Evolutionary conservation across 2,329 filamentous ascomycete species (phyloP).

Genomic region (Pseudogymnoascus sp.): DNA sequence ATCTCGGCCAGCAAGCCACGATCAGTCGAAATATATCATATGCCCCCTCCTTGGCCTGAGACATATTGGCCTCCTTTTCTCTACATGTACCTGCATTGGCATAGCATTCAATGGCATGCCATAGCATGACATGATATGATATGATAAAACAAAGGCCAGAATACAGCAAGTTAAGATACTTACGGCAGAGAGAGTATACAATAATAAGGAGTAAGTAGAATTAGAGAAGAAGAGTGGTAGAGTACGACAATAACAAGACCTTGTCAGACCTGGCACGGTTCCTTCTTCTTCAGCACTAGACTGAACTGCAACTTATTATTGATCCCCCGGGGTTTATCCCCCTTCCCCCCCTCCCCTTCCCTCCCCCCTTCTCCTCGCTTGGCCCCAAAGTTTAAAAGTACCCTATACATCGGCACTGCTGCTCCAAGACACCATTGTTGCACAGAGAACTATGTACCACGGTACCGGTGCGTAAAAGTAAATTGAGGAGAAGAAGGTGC

Average conservation of each 20-base stretch:
- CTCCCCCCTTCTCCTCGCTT: not conserved
- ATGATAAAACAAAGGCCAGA: not conserved
- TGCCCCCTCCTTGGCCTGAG: not conserved
- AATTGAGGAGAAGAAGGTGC: conserved; percentile 2
- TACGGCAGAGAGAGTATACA: not conserved
- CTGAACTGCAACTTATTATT: not conserved
- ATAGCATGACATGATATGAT: conserved; percentile 3
- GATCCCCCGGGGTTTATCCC: not conserved
- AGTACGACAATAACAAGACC: not conserved
- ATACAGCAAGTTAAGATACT: not conserved
- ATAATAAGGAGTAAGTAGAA: not conserved
- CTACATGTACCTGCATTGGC: not conserved
- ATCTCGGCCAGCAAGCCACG: not conserved
- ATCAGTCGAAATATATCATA: not conserved
- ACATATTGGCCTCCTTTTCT: conserved; percentile 3
- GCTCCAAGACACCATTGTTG: not conserved
- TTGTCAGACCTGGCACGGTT: not conserved
- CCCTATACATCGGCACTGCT: not conserved
- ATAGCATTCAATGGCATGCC: not conserved
- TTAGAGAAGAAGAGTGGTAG: not conserved
- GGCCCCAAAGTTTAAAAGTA: not conserved
- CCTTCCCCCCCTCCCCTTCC: not conserved
- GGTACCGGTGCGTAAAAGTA: not conserved
- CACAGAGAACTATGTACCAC: not conserved
- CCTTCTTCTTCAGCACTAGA: conserved; percentile 3